These are phyloP conservation scores for Tricholoma hemisulphureum DNA, from an alignment of 768 basidiomycete genomes.

Conservation along the genomic window DNA sequence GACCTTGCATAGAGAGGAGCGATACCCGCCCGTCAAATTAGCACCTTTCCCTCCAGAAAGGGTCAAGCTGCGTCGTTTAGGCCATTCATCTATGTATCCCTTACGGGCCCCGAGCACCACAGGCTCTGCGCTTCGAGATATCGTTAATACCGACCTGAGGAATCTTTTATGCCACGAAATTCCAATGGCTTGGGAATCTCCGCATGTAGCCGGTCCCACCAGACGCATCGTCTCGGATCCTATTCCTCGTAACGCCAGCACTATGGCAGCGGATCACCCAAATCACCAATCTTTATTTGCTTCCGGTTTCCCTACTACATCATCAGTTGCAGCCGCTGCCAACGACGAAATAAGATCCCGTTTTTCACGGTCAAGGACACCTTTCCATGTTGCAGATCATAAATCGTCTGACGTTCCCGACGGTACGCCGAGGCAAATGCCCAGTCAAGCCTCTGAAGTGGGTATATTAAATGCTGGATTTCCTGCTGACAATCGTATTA, in stretches of 20 bases:
- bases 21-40: background rate
- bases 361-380: background rate
- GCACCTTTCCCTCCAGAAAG: background rate
- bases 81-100: conserved; percentile 11
- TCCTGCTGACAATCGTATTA: background rate
- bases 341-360: background rate
- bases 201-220: conserved; percentile 2
- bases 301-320: background rate
- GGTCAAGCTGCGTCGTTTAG: background rate
- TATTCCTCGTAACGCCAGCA: conserved; percentile 10
- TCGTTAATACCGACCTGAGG: conserved; percentile 22
- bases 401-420: background rate
- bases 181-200: conserved; percentile 3
- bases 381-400: background rate
- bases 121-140: conserved; percentile 12
- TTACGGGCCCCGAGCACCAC: conserved; percentile 1
- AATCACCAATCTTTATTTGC: background rate
- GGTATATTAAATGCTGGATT: background rate
- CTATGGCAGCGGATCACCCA: background rate
- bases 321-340: background rate
- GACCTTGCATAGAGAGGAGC: background rate
- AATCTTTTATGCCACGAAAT: conserved; percentile 18
- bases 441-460: background rate
- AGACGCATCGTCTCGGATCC: conserved; percentile 36
- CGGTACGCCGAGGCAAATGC: background rate